Conservation (phyloP, 805 yeast species). For the Scheffersomyces spartinae region DNA sequence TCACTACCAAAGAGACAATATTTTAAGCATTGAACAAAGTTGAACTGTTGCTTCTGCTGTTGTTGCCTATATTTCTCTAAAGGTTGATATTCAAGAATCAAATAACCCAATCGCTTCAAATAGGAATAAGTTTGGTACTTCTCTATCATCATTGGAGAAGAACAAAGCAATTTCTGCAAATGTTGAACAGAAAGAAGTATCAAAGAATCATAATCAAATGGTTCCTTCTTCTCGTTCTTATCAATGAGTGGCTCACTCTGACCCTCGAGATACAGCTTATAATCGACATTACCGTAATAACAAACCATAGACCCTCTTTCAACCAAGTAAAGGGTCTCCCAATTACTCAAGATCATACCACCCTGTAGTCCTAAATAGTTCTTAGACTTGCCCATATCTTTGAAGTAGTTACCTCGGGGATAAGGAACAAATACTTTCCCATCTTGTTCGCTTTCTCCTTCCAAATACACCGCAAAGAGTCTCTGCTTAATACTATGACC, state of each 20-base stretch:
- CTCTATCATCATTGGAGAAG: no score
- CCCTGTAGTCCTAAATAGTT: conserved; percentile 2
- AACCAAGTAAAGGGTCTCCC: conserved; percentile 66
- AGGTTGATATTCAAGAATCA: no score
- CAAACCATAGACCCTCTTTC: conserved; percentile 57
- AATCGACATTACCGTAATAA: conserved; percentile 13
- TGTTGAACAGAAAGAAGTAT: no score
- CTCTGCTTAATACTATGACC: conserved; percentile 38
- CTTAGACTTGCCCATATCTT: conserved; percentile 55
- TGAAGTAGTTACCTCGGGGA: conserved; percentile 64
- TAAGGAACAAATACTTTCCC: conserved; percentile 20
- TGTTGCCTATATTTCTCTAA: no score
- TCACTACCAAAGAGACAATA: no score
- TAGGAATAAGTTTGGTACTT: conserved; percentile 59
- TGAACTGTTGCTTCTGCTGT: no score
- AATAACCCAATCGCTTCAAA: conserved; percentile 69
- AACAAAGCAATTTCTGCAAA: no score
- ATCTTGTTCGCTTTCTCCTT: no score
- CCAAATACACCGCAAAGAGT: conserved; percentile 38
- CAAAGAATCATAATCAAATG: conserved; percentile 28
- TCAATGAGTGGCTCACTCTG: no score
- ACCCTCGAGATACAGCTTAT: conserved; percentile 9
- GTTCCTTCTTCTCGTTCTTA: conserved; percentile 17
- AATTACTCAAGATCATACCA: conserved; percentile 40
- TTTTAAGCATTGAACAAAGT: no score